Percentiles rank a stretch among this genome's conserved stretches.
Evolutionary conservation across 768 basidiomycete genomes (phyloP).

Genomic region (Xerocomellus amylosporus): DNA sequence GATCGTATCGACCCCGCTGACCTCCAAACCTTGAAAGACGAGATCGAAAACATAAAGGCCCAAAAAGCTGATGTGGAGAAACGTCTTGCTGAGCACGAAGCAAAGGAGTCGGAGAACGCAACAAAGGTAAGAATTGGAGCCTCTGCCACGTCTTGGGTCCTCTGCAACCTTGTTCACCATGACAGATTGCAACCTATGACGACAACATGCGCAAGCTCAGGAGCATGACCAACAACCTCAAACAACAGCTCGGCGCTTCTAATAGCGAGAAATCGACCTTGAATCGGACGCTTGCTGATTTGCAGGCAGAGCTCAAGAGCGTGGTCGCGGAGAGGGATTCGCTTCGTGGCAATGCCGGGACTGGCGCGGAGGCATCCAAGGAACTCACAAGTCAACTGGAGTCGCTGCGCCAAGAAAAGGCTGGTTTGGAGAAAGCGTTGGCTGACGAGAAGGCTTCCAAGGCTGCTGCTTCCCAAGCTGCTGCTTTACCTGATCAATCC

Average conservation of each 20-base stretch:
- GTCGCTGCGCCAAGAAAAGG: constrained; percentile 38
- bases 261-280: constrained; percentile 31
- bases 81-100: constrained; percentile 29
- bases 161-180: background rate
- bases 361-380: constrained; percentile 22
- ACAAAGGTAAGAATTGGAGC: constrained; percentile 29
- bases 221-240: constrained; percentile 26
- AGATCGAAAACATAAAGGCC: constrained; percentile 54
- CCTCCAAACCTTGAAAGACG: constrained; percentile 73
- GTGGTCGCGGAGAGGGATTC: constrained; percentile 30
- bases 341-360: constrained; percentile 17
- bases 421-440: constrained; percentile 37
- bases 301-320: constrained; percentile 29
- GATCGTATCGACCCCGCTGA: constrained; percentile 88
- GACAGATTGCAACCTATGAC: constrained; percentile 45
- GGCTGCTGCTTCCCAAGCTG: constrained; percentile 10
- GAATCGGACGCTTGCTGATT: constrained; percentile 24
- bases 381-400: constrained; percentile 36
- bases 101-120: constrained; percentile 29
- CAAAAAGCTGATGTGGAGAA: constrained; percentile 39
- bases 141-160: background rate
- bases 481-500: constrained; percentile 21
- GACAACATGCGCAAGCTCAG: constrained; percentile 39
- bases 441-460: constrained; percentile 37
- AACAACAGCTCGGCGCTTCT: constrained; percentile 21